A percentile compares a stretch with the other conserved stretches of the same genome.
Conservation (phyloP, 805 yeast genomes). For the Metschnikowia chrysomelidarum region DNA sequence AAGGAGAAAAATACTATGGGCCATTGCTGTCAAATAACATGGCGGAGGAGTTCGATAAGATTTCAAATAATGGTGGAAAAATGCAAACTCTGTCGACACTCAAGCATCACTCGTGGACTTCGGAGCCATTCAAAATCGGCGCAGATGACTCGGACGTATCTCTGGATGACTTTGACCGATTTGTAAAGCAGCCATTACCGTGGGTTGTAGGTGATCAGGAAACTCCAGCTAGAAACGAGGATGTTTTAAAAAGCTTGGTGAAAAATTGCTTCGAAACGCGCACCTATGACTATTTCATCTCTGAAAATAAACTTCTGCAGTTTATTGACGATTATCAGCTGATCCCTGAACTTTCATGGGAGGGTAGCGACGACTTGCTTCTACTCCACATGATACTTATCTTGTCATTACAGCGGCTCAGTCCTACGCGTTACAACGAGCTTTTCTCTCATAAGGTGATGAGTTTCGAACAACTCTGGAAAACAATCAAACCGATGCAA, state of each 20-base stretch:
- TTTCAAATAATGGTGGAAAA: constrained; percentile 1
- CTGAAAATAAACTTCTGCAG: constrained; percentile 28
- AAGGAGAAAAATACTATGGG: constrained; percentile 47
- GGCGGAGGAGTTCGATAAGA: constrained; percentile 35
- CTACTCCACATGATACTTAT: constrained; percentile 45
- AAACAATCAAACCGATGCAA: constrained; percentile 18
- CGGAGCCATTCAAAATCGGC: constrained; percentile 7
- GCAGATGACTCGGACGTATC: constrained; percentile 6
- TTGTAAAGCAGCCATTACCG: constrained; percentile 33
- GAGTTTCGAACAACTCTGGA: constrained; percentile 21
- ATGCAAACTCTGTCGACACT: constrained; percentile 2
- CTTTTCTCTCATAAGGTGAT: constrained; percentile 8
- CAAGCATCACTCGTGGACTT: constrained; percentile 12
- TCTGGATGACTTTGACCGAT: neutral
- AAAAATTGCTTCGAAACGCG: constrained; percentile 39
- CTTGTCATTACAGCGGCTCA: constrained; percentile 36
- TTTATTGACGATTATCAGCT: constrained; percentile 37
- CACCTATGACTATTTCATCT: constrained; percentile 41
- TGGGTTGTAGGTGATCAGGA: constrained; percentile 17
- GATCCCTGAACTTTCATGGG: constrained; percentile 40
- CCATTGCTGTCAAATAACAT: constrained; percentile 50
- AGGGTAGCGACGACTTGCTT: constrained; percentile 48
- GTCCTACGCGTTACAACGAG: constrained; percentile 27
- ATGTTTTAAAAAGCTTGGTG: constrained; percentile 34
- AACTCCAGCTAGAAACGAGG: constrained; percentile 25